These are phyloP conservation scores for Trichophyton benhamiae DNA, from an alignment of 2,329 filamentous ascomycete genomes.

Conservation along the genomic window DNA sequence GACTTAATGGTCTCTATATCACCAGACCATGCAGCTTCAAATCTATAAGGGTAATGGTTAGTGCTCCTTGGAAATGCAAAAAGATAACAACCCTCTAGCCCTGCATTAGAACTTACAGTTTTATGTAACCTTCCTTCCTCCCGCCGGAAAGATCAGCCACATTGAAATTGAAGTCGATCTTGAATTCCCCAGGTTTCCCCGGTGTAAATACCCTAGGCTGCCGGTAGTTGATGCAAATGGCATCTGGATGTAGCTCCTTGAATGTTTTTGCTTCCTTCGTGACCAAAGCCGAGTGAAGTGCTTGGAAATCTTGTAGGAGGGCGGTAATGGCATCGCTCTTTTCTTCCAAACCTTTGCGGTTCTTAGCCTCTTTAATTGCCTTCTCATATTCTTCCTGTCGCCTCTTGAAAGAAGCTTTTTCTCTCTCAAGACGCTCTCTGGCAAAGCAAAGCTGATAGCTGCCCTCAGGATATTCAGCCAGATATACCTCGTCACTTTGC, in stretches of 20 bases:
- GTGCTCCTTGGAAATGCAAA: neutral
- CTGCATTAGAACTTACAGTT: neutral
- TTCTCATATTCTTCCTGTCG: neutral
- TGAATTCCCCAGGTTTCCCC: neutral
- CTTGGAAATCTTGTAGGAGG: slow-evolving; percentile 14
- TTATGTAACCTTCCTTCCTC: slow-evolving; percentile 1
- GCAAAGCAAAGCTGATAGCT: neutral
- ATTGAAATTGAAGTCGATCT: slow-evolving; percentile 2
- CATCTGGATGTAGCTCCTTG: slow-evolving; percentile 41
- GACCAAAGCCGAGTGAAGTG: slow-evolving; percentile 43
- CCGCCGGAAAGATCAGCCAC: neutral
- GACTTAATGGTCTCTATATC: slow-evolving; percentile 47
- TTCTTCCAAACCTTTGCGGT: neutral
- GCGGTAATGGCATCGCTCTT: neutral
- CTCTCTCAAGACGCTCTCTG: neutral
- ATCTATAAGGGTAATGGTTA: slow-evolving; percentile 7
- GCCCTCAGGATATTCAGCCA: neutral
- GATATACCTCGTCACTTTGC: slow-evolving; percentile 6
- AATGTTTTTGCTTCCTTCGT: slow-evolving; percentile 55
- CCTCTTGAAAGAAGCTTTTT: neutral
- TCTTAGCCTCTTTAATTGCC: neutral
- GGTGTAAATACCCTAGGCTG: too few relatives aligned
- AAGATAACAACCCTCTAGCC: neutral
- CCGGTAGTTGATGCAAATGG: too few relatives aligned
- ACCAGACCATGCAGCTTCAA: slow-evolving; percentile 55